Conservation (phyloP, 2,329 filamentous ascomycete genomes). For the Epichloe baconii region DNA sequence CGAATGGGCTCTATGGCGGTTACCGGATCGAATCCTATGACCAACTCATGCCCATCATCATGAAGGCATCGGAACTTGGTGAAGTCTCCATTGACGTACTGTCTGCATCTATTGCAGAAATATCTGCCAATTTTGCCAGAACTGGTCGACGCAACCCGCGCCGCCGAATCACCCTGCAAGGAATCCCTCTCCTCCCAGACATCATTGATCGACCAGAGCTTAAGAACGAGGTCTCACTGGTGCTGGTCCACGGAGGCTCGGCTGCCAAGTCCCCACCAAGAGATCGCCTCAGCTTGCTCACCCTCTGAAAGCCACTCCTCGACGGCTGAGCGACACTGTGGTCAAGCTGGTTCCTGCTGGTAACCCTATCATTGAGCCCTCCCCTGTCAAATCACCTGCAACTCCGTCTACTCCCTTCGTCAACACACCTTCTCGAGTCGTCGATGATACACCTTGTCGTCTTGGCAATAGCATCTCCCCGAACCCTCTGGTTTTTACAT, state of each 20-base stretch:
- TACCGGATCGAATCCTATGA: slow-evolving; percentile 16
- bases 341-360: slow-evolving; percentile 17
- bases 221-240: slow-evolving; percentile 12
- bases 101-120: slow-evolving; percentile 15
- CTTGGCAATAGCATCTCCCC: neutral
- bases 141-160: slow-evolving; percentile 1
- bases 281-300: slow-evolving; percentile 13
- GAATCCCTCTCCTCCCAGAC: slow-evolving; percentile 13
- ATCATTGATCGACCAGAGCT: slow-evolving; percentile 18
- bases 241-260: slow-evolving; percentile 11
- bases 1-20: slow-evolving; percentile 10
- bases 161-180: slow-evolving; percentile 6
- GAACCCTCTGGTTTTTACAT: neutral
- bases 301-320: slow-evolving; percentile 14
- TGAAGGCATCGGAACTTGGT: slow-evolving; percentile 10
- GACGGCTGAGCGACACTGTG: slow-evolving; percentile 16
- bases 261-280: slow-evolving; percentile 18
- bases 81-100: slow-evolving; percentile 12
- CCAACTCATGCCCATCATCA: slow-evolving; percentile 14
- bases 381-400: slow-evolving; percentile 18
- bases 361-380: slow-evolving; percentile 13
- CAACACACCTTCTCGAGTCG: slow-evolving; percentile 2
- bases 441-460: neutral
- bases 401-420: slow-evolving; percentile 15
- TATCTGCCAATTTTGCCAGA: slow-evolving; percentile 9